These are phyloP conservation scores for Canavalia ensiformis DNA, from an alignment of 306 rosid genomes.

Conservation along the genomic window DNA sequence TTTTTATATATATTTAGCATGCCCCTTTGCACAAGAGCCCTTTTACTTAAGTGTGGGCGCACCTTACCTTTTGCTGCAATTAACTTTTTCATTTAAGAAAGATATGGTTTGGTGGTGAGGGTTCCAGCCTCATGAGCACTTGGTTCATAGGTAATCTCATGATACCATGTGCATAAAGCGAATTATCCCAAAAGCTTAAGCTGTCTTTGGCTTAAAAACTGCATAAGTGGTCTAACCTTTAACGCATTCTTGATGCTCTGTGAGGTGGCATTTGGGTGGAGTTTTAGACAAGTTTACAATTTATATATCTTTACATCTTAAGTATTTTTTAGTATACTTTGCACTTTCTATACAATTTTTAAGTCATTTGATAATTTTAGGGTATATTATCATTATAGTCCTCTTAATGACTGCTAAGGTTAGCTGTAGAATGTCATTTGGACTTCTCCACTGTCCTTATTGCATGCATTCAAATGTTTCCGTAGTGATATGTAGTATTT, in stretches of 20 bases:
- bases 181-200: conserved; percentile 24
- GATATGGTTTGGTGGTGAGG: not conserved
- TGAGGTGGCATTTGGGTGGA: not conserved
- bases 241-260: not conserved
- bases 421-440: not conserved
- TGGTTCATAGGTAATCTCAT: not conserved
- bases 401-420: conserved; percentile 36
- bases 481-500: conserved; percentile 26
- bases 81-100: too few species aligned
- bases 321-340: conserved; percentile 29
- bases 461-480: conserved; percentile 36
- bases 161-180: not conserved
- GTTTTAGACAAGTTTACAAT: conserved; percentile 12
- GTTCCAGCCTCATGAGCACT: not conserved
- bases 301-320: not conserved
- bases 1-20: not conserved
- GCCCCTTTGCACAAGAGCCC: not conserved
- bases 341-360: conserved; percentile 26
- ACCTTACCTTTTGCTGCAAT: not conserved
- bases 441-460: conserved; percentile 27
- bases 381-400: conserved; percentile 29
- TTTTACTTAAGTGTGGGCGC: not conserved
- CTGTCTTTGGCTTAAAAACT: too few species aligned
- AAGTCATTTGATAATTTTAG: conserved; percentile 34
- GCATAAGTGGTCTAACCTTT: too few species aligned